A percentile compares a stretch with the other conserved stretches of the same genome.
phyloP scores from a whole-genome alignment of 2,329 filamentous ascomycete species.

The Rhynchosporium graminicola region DNA sequence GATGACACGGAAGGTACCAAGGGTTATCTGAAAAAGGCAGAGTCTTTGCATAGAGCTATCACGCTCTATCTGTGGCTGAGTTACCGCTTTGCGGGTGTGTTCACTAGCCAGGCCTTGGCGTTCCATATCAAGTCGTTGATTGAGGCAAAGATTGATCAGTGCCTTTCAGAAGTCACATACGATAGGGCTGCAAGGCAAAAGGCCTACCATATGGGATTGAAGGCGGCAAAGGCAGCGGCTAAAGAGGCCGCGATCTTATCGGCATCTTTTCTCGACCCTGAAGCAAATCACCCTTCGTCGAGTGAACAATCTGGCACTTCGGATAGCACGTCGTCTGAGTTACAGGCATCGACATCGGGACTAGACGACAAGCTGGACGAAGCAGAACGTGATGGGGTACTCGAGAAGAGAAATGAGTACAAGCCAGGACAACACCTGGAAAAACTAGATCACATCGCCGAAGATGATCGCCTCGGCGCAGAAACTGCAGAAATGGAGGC shows the following conservation, averaged over 20 bases:
- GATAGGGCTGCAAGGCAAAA: slow-evolving; percentile 19
- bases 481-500: not conserved
- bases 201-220: slow-evolving; percentile 11
- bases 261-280: not conserved
- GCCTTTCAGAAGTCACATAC: slow-evolving; percentile 22
- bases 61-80: slow-evolving; percentile 92
- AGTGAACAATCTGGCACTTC: not conserved
- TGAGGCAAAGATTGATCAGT: slow-evolving; percentile 66
- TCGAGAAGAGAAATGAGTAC: no score
- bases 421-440: no score
- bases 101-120: slow-evolving; percentile 72
- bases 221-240: slow-evolving; percentile 1
- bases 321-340: not conserved
- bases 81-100: slow-evolving; percentile 82
- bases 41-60: slow-evolving; percentile 77
- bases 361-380: not conserved
- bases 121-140: slow-evolving; percentile 77
- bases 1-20: slow-evolving; percentile 44
- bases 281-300: not conserved
- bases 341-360: not conserved
- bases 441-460: no score
- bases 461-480: not conserved
- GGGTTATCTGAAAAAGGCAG: slow-evolving; percentile 63
- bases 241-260: not conserved
- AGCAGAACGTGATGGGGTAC: not conserved